Percentiles rank a stretch among this genome's conserved stretches.
Evolutionary conservation across 2,329 filamentous ascomycete species (phyloP).

Genomic region (Scleromitrula shiraiana): DNA sequence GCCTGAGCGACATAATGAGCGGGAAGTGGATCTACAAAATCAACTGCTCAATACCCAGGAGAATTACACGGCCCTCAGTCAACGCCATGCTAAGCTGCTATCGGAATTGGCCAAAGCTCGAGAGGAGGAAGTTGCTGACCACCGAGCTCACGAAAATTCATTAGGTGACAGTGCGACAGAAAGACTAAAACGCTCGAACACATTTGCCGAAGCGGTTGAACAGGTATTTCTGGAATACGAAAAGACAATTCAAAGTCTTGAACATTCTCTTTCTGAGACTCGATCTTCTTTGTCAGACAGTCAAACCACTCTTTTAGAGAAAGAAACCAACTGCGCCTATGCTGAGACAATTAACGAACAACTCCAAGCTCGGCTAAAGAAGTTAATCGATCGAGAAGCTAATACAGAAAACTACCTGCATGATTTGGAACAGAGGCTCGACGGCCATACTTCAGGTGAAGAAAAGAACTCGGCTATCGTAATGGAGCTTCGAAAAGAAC

Average conservation of each 20-base stretch:
- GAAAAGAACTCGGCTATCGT: slow-evolving; percentile 87
- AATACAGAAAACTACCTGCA: slow-evolving; percentile 91
- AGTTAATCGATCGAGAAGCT: slow-evolving; percentile 81
- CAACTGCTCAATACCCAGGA: slow-evolving; percentile 89
- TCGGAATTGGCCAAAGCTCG: slow-evolving; percentile 84
- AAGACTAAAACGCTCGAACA: slow-evolving; percentile 86
- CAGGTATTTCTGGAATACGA: slow-evolving; percentile 96
- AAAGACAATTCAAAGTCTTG: slow-evolving; percentile 91
- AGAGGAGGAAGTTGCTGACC: slow-evolving; percentile 56
- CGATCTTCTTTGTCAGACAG: slow-evolving; percentile 73
- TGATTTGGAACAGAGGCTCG: slow-evolving; percentile 82
- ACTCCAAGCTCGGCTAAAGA: slow-evolving; percentile 82
- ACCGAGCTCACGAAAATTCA: slow-evolving; percentile 49
- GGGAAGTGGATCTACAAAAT: slow-evolving; percentile 86
- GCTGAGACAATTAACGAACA: slow-evolving; percentile 88
- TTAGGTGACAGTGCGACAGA: slow-evolving; percentile 75
- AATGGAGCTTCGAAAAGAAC: slow-evolving; percentile 81
- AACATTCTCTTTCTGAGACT: slow-evolving; percentile 85
- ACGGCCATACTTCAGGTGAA: slow-evolving; percentile 83
- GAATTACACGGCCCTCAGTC: slow-evolving; percentile 84
- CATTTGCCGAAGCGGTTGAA: slow-evolving; percentile 91
- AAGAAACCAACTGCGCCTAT: slow-evolving; percentile 88
- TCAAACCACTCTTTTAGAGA: slow-evolving; percentile 82
- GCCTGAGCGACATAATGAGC: slow-evolving; percentile 70
- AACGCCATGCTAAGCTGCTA: slow-evolving; percentile 92